Evolutionary conservation across 257 asterid genomes (phyloP).

Genomic region (Leptodermis oblonga): DNA sequence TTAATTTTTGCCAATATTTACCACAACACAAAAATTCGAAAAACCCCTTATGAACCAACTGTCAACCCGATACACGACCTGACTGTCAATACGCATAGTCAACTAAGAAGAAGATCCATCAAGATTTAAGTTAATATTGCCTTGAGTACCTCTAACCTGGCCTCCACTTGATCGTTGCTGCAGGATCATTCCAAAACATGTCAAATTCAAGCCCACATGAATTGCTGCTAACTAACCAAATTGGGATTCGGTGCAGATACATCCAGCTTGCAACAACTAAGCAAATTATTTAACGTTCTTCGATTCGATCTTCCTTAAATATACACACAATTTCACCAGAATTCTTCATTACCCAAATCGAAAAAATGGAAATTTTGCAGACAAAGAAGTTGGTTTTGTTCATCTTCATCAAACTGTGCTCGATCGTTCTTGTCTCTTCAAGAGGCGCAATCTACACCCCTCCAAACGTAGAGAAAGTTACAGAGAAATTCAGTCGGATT

Average conservation of each 20-base stretch:
- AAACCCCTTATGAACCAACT: no score
- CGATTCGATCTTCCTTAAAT: constrained; percentile 19
- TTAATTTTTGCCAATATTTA: no score
- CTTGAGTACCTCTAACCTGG: constrained; percentile 20
- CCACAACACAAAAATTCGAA: no score
- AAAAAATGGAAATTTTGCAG: constrained; percentile 31
- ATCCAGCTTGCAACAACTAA: constrained; percentile 85
- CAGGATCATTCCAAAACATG: constrained; percentile 35
- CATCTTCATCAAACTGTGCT: constrained; percentile 20
- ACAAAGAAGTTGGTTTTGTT: constrained; percentile 13
- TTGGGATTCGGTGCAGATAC: constrained; percentile 29
- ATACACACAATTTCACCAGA: constrained; percentile 22
- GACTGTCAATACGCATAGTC: no score
- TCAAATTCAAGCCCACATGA: constrained; percentile 46
- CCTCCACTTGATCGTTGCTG: constrained; percentile 30
- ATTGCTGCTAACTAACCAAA: constrained; percentile 26
- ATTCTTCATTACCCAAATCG: constrained; percentile 17
- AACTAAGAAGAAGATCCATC: neutral
- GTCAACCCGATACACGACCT: no score
- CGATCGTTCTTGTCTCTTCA: constrained; percentile 29
- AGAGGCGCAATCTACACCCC: constrained; percentile 62
- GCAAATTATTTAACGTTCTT: constrained; percentile 27
- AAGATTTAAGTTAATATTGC: constrained; percentile 7
- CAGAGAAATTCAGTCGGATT: constrained; percentile 38
- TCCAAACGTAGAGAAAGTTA: constrained; percentile 56